These are phyloP conservation scores for Hypoxylon fragiforme DNA, from an alignment of 495 filamentous ascomycete genomes.

Conservation along the genomic window DNA sequence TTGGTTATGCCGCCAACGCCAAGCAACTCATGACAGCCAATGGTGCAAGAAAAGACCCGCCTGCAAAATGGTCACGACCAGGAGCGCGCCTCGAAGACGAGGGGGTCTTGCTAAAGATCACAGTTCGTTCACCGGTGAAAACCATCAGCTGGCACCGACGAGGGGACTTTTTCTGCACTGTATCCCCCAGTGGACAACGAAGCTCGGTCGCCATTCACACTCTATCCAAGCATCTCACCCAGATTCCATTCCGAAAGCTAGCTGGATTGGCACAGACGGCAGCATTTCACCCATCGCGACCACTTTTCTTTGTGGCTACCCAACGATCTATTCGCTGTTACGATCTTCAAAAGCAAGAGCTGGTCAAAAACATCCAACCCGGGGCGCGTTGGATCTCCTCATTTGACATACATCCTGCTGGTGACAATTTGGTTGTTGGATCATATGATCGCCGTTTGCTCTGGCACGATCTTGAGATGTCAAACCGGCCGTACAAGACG, in stretches of 20 bases:
- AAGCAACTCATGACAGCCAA: conserved; percentile 56
- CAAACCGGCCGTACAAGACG: conserved; percentile 88
- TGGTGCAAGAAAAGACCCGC: conserved; percentile 70
- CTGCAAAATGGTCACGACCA: conserved; percentile 83
- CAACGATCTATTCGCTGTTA: conserved; percentile 89
- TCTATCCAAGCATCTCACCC: conserved; percentile 88
- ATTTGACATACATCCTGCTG: conserved; percentile 88
- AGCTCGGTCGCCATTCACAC: conserved; percentile 95
- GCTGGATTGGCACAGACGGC: conserved; percentile 84
- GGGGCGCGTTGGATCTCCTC: conserved; percentile 94
- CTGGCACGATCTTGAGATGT: conserved; percentile 97
- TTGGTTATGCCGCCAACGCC: conserved; percentile 80
- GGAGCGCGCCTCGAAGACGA: conserved; percentile 69
- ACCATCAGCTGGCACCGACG: conserved; percentile 93
- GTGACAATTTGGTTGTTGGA: conserved; percentile 90
- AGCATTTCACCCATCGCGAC: conserved; percentile 90
- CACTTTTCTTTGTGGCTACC: conserved; percentile 94
- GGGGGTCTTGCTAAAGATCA: conserved; percentile 75
- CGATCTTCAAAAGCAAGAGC: conserved; percentile 84
- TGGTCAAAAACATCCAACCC: conserved; percentile 88
- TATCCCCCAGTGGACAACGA: conserved; percentile 76
- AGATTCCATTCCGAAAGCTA: conserved; percentile 89
- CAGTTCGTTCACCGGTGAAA: conserved; percentile 81
- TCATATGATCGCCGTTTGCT: conserved; percentile 91
- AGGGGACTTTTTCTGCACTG: conserved; percentile 92